Conservation (phyloP, 768 basidiomycete genomes). For the Tephrocybe sp. region DNA sequence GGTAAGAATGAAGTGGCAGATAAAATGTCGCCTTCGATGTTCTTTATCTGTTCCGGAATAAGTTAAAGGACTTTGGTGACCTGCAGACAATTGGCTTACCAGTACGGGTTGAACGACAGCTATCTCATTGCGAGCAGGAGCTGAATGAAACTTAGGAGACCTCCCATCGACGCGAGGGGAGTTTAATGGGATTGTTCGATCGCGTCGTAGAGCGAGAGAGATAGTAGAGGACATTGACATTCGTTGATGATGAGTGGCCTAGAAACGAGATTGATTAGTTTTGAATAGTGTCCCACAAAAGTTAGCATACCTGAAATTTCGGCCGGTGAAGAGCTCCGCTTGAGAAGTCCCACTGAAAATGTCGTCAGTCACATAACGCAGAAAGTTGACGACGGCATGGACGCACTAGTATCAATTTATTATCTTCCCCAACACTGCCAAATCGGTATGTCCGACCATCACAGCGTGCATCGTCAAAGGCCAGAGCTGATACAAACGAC, state of each 20-base stretch:
- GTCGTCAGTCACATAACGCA: constrained; percentile 8
- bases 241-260: constrained; percentile 68
- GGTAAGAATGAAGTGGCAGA: constrained; percentile 77
- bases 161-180: constrained; percentile 38
- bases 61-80: constrained; percentile 2
- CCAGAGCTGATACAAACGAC: constrained; percentile 86
- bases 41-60: constrained; percentile 60
- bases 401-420: constrained; percentile 86
- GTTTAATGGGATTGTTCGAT: constrained; percentile 46
- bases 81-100: constrained; percentile 42
- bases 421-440: constrained; percentile 96
- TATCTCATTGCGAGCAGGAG: constrained; percentile 89
- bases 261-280: neutral
- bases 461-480: constrained; percentile 88
- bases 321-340: constrained; percentile 89
- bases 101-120: constrained; percentile 89
- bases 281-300: neutral
- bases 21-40: constrained; percentile 78
- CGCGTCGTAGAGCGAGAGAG: constrained; percentile 70
- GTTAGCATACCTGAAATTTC: constrained; percentile 55
- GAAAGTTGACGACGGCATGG: constrained; percentile 8
- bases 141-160: constrained; percentile 72
- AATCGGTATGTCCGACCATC: constrained; percentile 93
- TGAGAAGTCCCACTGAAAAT: constrained; percentile 87
- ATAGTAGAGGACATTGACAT: constrained; percentile 77